Conservation (phyloP, 306 rosid genomes). For the Sindora glabra region DNA sequence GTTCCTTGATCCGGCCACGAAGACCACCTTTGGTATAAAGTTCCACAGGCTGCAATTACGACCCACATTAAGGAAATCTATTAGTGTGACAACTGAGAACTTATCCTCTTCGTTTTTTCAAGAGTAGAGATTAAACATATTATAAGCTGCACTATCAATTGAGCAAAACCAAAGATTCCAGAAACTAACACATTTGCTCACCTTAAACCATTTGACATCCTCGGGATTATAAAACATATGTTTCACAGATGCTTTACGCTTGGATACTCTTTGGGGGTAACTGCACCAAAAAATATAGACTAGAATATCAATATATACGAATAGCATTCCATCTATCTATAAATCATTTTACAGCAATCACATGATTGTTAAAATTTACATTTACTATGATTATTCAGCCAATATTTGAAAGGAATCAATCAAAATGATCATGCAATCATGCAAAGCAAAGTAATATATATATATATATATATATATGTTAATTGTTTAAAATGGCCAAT, state of each 20-base stretch:
- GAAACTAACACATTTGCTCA: constrained; percentile 18
- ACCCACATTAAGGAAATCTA: constrained; percentile 7
- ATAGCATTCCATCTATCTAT: no score
- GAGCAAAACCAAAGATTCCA: no score
- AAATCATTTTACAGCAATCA: not conserved
- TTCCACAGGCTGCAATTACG: constrained; percentile 86
- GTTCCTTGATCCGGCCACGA: constrained; percentile 90
- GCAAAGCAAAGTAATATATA: not conserved
- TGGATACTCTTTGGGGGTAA: constrained; percentile 91
- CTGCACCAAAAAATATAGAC: constrained; percentile 53
- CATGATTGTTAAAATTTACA: not conserved
- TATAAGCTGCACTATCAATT: no score
- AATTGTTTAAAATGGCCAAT: not conserved
- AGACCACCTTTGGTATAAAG: constrained; percentile 77
- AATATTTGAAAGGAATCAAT: not conserved
- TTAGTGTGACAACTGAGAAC: no score
- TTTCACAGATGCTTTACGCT: constrained; percentile 71
- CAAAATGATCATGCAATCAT: not conserved
- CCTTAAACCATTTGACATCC: constrained; percentile 97
- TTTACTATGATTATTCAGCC: not conserved
- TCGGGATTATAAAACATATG: constrained; percentile 92
- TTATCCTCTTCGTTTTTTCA: no score
- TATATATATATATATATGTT: no score
- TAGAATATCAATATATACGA: no score
- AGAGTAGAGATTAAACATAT: no score